phyloP scores from a whole-genome alignment of 2,329 filamentous ascomycete species.

The Coniochaeta sp. region DNA sequence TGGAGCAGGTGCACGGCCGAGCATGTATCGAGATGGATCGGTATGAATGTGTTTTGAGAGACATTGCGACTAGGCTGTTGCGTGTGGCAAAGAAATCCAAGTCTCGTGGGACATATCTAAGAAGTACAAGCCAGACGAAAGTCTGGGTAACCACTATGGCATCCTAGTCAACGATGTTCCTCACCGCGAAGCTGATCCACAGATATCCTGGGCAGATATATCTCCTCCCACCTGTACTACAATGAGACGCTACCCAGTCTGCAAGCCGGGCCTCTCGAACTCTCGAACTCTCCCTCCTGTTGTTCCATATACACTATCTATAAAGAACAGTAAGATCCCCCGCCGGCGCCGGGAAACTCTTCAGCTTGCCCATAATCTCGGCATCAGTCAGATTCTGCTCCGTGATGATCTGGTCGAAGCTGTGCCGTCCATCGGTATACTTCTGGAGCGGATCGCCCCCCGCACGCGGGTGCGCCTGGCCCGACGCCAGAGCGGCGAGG shows the following conservation, averaged over 20 bases:
- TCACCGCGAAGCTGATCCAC: no score
- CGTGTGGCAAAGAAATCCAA: not conserved
- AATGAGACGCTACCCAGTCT: no score
- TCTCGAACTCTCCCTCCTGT: no score
- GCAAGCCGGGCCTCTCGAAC: no score
- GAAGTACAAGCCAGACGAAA: not conserved
- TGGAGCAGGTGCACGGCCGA: not conserved
- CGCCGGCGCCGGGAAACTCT: constrained; percentile 43
- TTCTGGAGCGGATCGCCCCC: constrained; percentile 48
- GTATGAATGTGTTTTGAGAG: not conserved
- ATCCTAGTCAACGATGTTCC: no score
- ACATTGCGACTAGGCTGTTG: not conserved
- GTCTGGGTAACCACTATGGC: no score
- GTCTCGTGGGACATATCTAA: not conserved
- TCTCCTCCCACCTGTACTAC: no score
- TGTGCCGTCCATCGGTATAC: constrained; percentile 69
- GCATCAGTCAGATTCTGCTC: constrained; percentile 64
- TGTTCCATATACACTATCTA: constrained; percentile 21
- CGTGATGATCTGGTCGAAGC: constrained; percentile 76
- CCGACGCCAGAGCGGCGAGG: constrained; percentile 47
- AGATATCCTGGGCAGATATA: no score
- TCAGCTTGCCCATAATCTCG: constrained; percentile 63
- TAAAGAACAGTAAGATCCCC: constrained; percentile 50
- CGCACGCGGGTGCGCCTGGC: constrained; percentile 33
- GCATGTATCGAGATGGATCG: not conserved